Evolutionary conservation across 768 basidiomycete genomes (phyloP).

Genomic region (Tulasnella sp.): DNA sequence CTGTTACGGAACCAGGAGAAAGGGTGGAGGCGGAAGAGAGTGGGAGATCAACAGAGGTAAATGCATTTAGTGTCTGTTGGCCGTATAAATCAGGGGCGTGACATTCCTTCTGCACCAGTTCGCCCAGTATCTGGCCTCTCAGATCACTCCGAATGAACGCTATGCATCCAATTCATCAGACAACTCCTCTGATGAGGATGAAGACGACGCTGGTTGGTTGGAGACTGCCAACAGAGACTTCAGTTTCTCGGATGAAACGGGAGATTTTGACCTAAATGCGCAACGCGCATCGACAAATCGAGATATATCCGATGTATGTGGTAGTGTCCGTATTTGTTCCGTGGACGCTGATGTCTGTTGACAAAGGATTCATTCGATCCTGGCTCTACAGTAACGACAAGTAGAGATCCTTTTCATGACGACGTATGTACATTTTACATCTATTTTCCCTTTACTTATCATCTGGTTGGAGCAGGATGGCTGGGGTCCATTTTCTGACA

Average conservation of each 20-base stretch:
- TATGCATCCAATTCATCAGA: constrained; percentile 40
- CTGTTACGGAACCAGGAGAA: not conserved
- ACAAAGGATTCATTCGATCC: constrained; percentile 26
- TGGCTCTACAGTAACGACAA: constrained; percentile 9
- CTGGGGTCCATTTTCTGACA: constrained; percentile 78
- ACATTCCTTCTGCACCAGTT: constrained; percentile 37
- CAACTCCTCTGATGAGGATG: constrained; percentile 34
- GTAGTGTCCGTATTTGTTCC: constrained; percentile 21
- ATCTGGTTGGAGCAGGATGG: constrained; percentile 36
- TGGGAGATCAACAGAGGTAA: not conserved
- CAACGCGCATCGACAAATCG: constrained; percentile 32
- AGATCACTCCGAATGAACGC: constrained; percentile 46
- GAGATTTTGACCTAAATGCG: constrained; percentile 38
- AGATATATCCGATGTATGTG: constrained; percentile 32
- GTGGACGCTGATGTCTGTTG: constrained; percentile 1
- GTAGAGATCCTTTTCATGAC: constrained; percentile 44
- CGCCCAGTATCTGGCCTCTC: constrained; percentile 62
- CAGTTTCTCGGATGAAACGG: constrained; percentile 40
- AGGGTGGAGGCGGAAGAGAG: not conserved
- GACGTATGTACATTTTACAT: constrained; percentile 34
- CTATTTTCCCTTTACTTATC: constrained; percentile 28
- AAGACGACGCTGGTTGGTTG: constrained; percentile 68
- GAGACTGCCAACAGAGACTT: constrained; percentile 38
- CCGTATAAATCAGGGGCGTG: constrained; percentile 37
- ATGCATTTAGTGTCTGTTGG: constrained; percentile 12